These are phyloP conservation scores for Ganoderma boninense DNA, from an alignment of 1,284 basidiomycete genomes.

Conservation along the genomic window DNA sequence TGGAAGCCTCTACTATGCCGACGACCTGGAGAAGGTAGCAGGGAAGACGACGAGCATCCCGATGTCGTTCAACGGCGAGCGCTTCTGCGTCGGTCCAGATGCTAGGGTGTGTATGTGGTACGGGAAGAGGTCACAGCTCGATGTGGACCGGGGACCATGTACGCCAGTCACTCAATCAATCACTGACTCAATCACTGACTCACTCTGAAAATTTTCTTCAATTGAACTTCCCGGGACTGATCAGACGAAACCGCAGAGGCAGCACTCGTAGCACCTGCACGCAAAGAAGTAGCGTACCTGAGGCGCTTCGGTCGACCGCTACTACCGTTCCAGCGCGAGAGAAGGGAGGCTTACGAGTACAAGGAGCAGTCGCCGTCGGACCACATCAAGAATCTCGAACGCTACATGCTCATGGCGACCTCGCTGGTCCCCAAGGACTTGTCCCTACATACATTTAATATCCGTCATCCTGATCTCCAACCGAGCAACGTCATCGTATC, in stretches of 20 bases:
- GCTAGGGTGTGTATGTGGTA: constrained; percentile 52
- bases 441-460: constrained; percentile 40
- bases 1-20: constrained; percentile 58
- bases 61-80: constrained; percentile 43
- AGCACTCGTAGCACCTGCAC: constrained; percentile 52
- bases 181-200: no score
- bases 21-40: constrained; percentile 50
- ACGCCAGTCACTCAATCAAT: constrained; percentile 43
- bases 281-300: constrained; percentile 60
- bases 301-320: constrained; percentile 55
- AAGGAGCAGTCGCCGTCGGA: constrained; percentile 57
- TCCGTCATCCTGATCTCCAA: constrained; percentile 50
- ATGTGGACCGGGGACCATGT: constrained; percentile 60
- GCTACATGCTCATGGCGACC: constrained; percentile 48
- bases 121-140: constrained; percentile 55
- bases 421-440: constrained; percentile 47
- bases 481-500: constrained; percentile 49
- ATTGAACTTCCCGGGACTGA: constrained; percentile 39
- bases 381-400: constrained; percentile 49
- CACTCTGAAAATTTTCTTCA: neutral
- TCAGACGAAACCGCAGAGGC: constrained; percentile 55
- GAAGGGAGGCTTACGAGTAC: constrained; percentile 56
- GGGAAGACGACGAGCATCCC: constrained; percentile 42
- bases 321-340: constrained; percentile 55
- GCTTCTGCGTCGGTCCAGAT: constrained; percentile 61